Base-by-base conservation (phyloP, 1,284 basidiomycete species). In the Ceratobasidium sp. region DNA sequence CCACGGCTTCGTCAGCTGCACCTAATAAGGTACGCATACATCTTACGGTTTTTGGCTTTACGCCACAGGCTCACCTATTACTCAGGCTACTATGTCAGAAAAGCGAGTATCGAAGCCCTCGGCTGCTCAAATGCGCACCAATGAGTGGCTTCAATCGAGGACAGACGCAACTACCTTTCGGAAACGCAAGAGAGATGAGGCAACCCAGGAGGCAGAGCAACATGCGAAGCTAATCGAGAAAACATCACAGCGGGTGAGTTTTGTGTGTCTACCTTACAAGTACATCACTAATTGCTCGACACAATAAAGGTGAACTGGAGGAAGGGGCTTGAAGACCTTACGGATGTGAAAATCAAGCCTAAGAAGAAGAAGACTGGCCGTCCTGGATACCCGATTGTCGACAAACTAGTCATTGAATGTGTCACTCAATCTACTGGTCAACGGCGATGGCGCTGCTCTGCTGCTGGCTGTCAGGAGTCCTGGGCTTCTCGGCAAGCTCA, bases 391-490 rank as follows among this genome's bases (percentile, higher is more conserved):
- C 7, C 5, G 39, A 13, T 42, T 42, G 39, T 42, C 39, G 39
- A 42, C 39, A 42, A 42, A 42, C 39, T 42, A 6, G 39, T 42
- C 7, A 42, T 42, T 13, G 39, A 42, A 42, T 42, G 39, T 13
- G 39, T 42, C 39, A 6, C 39, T 13, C 39, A 42, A 42, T 42
- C 39, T 5, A 42, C 39, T 6, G 13, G 13, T 13, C 39, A 42
- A 13, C 39, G 39, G 13, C 63, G 42, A 4, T 65, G 37, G 37
- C 63, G 28, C 13, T 68, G 66, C n/a, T 31, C 66, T 7, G 15
- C 66, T 26, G 2, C 31, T 33, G 66, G 66, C 3, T 68, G 66
- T 33, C 66, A 68, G 26, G 20, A 68, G 66, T 68, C 66, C 13
- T 68, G 66, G 66, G 15, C 26, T 1, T 37, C 47, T 4, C 23